phyloP scores from a whole-genome alignment of 139 green algal species.

The Eudorina sp. region DNA sequence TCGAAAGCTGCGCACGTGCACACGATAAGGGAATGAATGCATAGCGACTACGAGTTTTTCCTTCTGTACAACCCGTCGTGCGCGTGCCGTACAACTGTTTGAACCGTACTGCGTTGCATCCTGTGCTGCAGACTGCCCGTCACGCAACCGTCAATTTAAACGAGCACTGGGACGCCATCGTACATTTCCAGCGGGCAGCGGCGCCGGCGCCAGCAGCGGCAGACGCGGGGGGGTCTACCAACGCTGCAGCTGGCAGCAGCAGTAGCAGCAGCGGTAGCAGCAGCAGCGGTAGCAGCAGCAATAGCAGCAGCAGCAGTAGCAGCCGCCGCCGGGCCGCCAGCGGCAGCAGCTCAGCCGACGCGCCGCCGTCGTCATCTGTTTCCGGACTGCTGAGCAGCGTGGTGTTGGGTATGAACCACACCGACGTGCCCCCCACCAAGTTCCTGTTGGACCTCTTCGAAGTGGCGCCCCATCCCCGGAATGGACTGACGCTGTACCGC shows the following conservation, averaged over 20 bases:
- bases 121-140: not conserved
- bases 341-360: constrained; percentile 18
- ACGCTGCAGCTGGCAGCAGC: not conserved
- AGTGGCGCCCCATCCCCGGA: constrained; percentile 59
- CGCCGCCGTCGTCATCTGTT: not conserved
- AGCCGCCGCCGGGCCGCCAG: constrained; percentile 14
- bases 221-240: not conserved
- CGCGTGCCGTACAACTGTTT: too few species aligned
- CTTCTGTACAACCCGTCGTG: too few species aligned
- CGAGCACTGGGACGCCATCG: not conserved
- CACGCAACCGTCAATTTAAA: not conserved
- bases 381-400: constrained; percentile 35
- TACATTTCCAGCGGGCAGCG: not conserved
- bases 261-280: not conserved
- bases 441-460: constrained; percentile 79
- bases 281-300: not conserved
- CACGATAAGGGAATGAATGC: too few species aligned
- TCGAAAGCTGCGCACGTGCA: too few species aligned
- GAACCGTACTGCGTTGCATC: too few species aligned
- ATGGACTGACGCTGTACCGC: constrained; percentile 60
- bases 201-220: not conserved
- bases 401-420: constrained; percentile 81
- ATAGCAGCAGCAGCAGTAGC: not conserved
- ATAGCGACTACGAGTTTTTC: too few species aligned
- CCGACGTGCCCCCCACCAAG: constrained; percentile 72